phyloP scores from a whole-genome alignment of 2,329 filamentous ascomycete species.

The Claviceps pusilla region DNA sequence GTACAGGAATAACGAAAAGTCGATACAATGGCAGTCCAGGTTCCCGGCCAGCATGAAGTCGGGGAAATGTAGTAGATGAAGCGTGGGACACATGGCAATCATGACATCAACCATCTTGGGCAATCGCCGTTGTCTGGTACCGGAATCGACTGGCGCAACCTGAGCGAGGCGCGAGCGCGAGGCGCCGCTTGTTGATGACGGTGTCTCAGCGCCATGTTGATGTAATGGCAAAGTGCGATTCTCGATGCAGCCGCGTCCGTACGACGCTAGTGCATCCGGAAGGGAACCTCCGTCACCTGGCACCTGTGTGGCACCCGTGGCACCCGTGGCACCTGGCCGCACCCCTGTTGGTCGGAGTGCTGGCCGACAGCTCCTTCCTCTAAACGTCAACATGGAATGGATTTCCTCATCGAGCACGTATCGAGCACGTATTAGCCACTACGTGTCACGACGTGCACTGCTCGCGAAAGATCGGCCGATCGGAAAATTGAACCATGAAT shows the following conservation, averaged over 20 bases:
- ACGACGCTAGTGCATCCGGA: not conserved
- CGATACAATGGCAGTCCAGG: not conserved
- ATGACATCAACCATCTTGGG: constrained; percentile 4
- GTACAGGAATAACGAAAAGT: not conserved
- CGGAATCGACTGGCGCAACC: not conserved
- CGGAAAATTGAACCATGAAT: not conserved
- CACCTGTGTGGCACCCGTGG: not conserved
- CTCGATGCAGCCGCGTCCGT: not conserved
- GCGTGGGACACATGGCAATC: not conserved
- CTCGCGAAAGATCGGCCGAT: not conserved
- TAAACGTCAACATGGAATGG: not conserved
- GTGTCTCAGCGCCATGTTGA: constrained; percentile 2
- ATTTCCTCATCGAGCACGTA: too few relatives aligned
- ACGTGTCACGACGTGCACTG: too few relatives aligned
- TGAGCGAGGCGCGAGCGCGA: not conserved
- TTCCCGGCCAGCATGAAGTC: not conserved
- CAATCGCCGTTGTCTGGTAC: not conserved
- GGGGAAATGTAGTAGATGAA: not conserved
- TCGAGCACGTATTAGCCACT: too few relatives aligned
- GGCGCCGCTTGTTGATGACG: not conserved
- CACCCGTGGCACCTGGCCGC: not conserved
- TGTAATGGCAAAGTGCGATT: constrained; percentile 1
- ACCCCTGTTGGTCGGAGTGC: not conserved
- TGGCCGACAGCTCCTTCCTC: not conserved
- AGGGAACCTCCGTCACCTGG: not conserved